These are phyloP conservation scores for Polychaeton citri DNA, from an alignment of 2,329 filamentous ascomycete genomes.

Conservation along the genomic window DNA sequence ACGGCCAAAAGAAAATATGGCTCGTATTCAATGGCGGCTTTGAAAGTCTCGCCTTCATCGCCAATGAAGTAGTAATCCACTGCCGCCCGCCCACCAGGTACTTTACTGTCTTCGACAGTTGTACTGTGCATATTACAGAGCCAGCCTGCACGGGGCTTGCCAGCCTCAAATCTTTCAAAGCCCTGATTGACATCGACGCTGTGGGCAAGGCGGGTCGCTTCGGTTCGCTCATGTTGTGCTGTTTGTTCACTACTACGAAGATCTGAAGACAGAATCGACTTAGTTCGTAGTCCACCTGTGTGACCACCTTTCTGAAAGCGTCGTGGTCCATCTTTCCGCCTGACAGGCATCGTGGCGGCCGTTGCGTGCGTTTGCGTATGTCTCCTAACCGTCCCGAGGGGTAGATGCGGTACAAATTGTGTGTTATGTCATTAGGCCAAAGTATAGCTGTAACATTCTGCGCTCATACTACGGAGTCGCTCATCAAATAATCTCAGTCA, in stretches of 20 bases:
- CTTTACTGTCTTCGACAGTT: constrained; percentile 67
- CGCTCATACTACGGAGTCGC: too few relatives aligned
- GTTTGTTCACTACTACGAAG: constrained; percentile 68
- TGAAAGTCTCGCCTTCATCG: constrained; percentile 79
- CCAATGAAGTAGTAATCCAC: constrained; percentile 97
- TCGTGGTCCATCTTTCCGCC: constrained; percentile 25
- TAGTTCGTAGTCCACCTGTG: constrained; percentile 38
- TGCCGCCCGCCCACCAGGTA: constrained; percentile 71
- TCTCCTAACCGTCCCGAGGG: too few relatives aligned
- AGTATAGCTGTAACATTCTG: too few relatives aligned
- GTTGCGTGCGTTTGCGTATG: too few relatives aligned
- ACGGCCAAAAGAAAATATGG: constrained; percentile 91
- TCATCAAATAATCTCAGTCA: too few relatives aligned
- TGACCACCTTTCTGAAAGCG: constrained; percentile 30
- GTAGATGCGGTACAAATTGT: background rate
- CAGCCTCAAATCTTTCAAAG: constrained; percentile 81
- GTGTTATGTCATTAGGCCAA: too few relatives aligned
- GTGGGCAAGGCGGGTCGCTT: constrained; percentile 70
- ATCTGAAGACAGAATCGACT: constrained; percentile 67
- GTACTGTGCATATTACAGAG: constrained; percentile 91
- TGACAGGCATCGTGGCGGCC: constrained; percentile 28
- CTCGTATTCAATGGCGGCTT: constrained; percentile 90
- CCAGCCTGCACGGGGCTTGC: constrained; percentile 77
- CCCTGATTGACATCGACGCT: constrained; percentile 91
- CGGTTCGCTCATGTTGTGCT: constrained; percentile 83